Base-by-base conservation (phyloP, 306 rosid species). In the Gynostemma pentaphyllum region DNA sequence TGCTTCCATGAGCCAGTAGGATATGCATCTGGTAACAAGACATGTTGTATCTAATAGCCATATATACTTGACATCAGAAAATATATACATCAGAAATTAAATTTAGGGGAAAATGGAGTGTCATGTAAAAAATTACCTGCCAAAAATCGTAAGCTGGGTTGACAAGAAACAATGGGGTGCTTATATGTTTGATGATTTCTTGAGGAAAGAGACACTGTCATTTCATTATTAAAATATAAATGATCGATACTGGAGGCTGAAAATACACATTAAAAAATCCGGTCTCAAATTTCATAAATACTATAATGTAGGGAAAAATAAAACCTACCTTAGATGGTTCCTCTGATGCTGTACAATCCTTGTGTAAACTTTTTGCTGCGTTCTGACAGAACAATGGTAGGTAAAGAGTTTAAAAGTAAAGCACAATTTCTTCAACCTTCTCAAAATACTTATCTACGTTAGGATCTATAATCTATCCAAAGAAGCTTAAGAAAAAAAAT, bases 91-190 rank as follows among this genome's bases (percentile, higher is more conserved):
- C 56, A 66, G 34, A 49, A 67, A 56, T 3, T 52, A 30, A 61
- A 51, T 39, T 12, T 19, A 30, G 66, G 77, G 74, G 49, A 70
- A 76, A 59, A 42, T 37, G 73, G 56, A 26, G 40, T 41, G n/a
- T 19, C 14, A 61, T 68, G 63, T 68, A 70, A 72, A 68, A 44
- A 69, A 34, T 69, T 70, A 84, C 99, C 95, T 92, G 96, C 99
- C 96, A 92, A 70, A 82, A 86, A 71, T 92, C 96, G 70, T 88
- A 92, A 49, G 87, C 95, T 68, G 96, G 87, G 72, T 88, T 84
- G 80, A 88, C 96, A 72, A 92, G 82, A 78, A 92, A 92, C 75
- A 88, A 61, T 19, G 99, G 87, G 62, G 95, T 84, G 70, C 64
- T 71, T 39, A 80, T 67, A 65, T 61, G 69, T 65, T 79, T 88